Percentiles rank a stretch among this genome's conserved stretches.
These are phyloP conservation scores for Mucor lusitanicus DNA, from an alignment of 371 early-diverging fungal species.

Conservation along the genomic window DNA sequence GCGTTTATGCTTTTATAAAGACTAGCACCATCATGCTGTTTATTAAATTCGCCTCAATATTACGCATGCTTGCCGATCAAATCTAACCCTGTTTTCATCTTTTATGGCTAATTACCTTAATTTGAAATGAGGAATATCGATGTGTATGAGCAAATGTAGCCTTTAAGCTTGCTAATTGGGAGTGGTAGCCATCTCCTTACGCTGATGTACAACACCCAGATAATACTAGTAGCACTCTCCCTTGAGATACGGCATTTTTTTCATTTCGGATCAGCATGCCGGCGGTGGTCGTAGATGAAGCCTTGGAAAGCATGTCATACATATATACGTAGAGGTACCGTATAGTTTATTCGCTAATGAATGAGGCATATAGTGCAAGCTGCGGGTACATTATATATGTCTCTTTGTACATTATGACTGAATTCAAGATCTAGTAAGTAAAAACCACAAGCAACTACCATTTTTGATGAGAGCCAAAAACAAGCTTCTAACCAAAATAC, in stretches of 20 bases:
- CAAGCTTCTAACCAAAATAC: not conserved
- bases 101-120: not conserved
- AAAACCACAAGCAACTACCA: too few relatives aligned
- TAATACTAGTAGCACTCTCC: not conserved
- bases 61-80: not conserved
- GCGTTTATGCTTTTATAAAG: not conserved
- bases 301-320: not conserved
- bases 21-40: not conserved
- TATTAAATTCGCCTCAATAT: not conserved
- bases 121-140: not conserved
- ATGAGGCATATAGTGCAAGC: too few relatives aligned
- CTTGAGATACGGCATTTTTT: not conserved
- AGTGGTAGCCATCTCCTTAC: not conserved
- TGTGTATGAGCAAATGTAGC: not conserved
- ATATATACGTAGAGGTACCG: too few relatives aligned
- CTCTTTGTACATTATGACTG: too few relatives aligned
- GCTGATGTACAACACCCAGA: not conserved
- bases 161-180: not conserved
- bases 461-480: not conserved
- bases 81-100: not conserved
- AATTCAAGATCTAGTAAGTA: too few relatives aligned
- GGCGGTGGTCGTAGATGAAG: not conserved
- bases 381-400: too few relatives aligned
- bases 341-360: too few relatives aligned
- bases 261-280: not conserved